Evolutionary conservation across 2,329 filamentous ascomycete genomes (phyloP).

Genomic region (Colletotrichum sp.): DNA sequence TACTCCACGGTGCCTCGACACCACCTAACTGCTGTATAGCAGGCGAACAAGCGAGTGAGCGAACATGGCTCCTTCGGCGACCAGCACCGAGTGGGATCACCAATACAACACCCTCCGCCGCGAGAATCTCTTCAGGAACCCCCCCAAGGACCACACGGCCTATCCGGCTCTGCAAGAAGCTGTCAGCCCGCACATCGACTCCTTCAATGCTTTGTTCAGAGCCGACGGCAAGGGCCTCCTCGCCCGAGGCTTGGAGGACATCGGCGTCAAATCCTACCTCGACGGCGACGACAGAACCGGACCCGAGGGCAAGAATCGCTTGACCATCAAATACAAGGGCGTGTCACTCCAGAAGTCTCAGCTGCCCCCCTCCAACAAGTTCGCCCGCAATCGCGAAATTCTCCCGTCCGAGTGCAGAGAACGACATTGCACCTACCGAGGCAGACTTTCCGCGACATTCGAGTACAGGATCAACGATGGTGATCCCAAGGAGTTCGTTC

Average conservation of each 20-base stretch:
- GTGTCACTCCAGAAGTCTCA: constrained; percentile 83
- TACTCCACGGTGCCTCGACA: background rate
- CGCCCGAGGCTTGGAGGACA: constrained; percentile 80
- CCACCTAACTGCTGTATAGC: background rate
- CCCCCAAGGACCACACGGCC: constrained; percentile 84
- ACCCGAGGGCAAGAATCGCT: constrained; percentile 69
- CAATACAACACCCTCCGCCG: constrained; percentile 86
- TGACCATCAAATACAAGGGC: constrained; percentile 80
- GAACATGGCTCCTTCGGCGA: constrained; percentile 62
- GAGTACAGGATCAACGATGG: constrained; percentile 89
- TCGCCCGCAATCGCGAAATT: constrained; percentile 82
- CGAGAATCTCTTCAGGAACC: constrained; percentile 87
- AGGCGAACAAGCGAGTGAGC: constrained; percentile 1
- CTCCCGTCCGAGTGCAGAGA: constrained; percentile 93
- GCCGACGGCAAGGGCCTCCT: constrained; percentile 68
- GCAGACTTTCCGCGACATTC: constrained; percentile 80
- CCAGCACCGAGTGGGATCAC: constrained; percentile 78
- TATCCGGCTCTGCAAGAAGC: constrained; percentile 86
- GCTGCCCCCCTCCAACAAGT: constrained; percentile 83
- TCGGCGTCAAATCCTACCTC: constrained; percentile 85
- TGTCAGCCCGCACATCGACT: constrained; percentile 91
- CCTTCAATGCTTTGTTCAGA: constrained; percentile 90
- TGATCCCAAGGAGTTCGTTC: constrained; percentile 79
- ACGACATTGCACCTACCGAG: constrained; percentile 88
- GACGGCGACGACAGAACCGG: constrained; percentile 76